These are phyloP conservation scores for Geotrichum candidum DNA, from an alignment of 1,139 yeast species.

Conservation along the genomic window DNA sequence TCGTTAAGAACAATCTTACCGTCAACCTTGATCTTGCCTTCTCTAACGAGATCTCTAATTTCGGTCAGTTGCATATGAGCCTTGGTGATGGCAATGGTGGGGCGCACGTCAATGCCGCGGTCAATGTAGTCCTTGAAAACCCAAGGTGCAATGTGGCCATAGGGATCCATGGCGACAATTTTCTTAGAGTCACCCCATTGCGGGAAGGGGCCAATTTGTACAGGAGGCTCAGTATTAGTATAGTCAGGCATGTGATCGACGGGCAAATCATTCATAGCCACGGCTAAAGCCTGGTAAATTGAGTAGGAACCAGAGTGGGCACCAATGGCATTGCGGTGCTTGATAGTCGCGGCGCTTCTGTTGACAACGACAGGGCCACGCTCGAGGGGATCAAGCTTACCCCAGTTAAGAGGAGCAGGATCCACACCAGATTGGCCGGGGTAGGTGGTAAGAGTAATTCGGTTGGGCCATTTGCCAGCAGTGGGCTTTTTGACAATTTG, in stretches of 20 bases:
- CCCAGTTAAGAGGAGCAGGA: conserved; percentile 50
- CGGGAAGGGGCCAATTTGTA: conserved; percentile 45
- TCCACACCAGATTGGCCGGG: conserved; percentile 44
- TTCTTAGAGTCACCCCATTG: conserved; percentile 51
- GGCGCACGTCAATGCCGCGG: conserved; percentile 47
- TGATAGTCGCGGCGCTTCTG: conserved; percentile 34
- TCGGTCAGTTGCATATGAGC: conserved; percentile 56
- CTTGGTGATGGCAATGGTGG: conserved; percentile 57
- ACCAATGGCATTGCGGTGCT: conserved; percentile 49
- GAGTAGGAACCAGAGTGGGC: conserved; percentile 58
- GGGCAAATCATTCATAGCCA: conserved; percentile 50
- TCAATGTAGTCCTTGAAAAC: conserved; percentile 41
- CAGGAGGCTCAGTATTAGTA: conserved; percentile 56
- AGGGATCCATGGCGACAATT: conserved; percentile 57
- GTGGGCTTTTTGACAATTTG: background rate
- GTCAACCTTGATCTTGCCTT: conserved; percentile 50
- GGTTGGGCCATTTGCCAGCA: conserved; percentile 28
- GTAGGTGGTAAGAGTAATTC: conserved; percentile 45
- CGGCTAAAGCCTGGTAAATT: conserved; percentile 55
- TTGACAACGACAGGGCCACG: conserved; percentile 57
- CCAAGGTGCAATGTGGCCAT: conserved; percentile 59
- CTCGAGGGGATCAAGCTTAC: conserved; percentile 40
- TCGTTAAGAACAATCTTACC: conserved; percentile 51
- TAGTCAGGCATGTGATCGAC: conserved; percentile 50
- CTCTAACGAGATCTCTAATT: conserved; percentile 39